Conservation (phyloP, 352 stramenopile species). For the Phytophthora fragariae region DNA sequence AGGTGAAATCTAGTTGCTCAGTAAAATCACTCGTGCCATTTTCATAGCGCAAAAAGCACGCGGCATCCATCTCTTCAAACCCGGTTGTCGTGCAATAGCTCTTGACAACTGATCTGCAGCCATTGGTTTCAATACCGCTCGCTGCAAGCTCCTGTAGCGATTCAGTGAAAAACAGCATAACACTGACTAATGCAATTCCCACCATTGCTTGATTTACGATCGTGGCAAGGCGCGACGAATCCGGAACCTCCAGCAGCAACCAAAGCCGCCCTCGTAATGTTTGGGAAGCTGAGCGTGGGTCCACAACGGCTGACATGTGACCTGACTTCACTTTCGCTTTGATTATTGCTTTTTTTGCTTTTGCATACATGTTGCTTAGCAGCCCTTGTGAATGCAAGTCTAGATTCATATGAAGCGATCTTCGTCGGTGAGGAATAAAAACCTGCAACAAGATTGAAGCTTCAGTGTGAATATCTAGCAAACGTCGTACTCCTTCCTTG, state of each 20-base stretch:
- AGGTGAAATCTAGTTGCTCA: conserved; percentile 55
- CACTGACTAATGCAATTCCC: conserved; percentile 57
- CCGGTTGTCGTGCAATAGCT: conserved; percentile 57
- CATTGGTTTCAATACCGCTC: conserved; percentile 49
- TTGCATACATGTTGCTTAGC: conserved; percentile 57
- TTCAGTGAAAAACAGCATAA: conserved; percentile 77
- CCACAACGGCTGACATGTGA: conserved; percentile 23
- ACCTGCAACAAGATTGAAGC: conserved; percentile 39
- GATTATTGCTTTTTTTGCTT: conserved; percentile 42
- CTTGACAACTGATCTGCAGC: conserved; percentile 58
- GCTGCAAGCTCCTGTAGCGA: conserved; percentile 70
- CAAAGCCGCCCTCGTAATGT: conserved; percentile 57
- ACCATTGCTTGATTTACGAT: conserved; percentile 73
- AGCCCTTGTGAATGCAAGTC: conserved; percentile 34
- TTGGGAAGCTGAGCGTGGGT: conserved; percentile 25
- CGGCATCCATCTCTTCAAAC: conserved; percentile 42
- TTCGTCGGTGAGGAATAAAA: conserved; percentile 69
- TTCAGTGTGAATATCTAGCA: conserved; percentile 56
- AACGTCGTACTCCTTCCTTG: conserved; percentile 49
- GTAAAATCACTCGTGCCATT: conserved; percentile 44
- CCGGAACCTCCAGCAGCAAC: conserved; percentile 66
- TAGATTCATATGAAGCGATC: background rate
- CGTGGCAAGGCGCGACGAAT: conserved; percentile 56
- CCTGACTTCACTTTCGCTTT: conserved; percentile 40
- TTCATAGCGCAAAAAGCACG: conserved; percentile 55